These are phyloP conservation scores for Vaccinium vitisidaea DNA, from an alignment of 148 eudicot species.

Conservation along the genomic window DNA sequence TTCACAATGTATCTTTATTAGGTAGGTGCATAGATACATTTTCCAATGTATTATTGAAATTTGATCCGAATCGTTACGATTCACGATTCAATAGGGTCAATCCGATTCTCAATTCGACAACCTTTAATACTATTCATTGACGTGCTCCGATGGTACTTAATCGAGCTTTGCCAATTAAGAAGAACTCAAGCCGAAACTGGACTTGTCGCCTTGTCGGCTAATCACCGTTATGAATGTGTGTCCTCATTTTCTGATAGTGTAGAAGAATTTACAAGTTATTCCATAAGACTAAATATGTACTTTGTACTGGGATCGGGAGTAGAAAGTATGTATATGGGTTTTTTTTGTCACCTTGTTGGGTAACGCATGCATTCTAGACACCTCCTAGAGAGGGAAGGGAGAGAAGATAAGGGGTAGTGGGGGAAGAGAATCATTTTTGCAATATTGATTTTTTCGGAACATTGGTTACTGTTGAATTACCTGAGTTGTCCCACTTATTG, in stretches of 20 bases:
- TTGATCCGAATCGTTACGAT: no score
- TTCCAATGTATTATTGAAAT: no score
- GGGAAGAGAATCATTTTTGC: neutral
- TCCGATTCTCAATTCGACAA: no score
- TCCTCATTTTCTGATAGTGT: neutral
- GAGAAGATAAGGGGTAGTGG: neutral
- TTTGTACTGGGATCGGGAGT: neutral
- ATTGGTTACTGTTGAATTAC: neutral
- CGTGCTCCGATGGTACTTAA: neutral
- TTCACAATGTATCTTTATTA: no score
- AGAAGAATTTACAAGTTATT: neutral
- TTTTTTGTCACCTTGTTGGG: neutral
- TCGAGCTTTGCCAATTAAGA: neutral
- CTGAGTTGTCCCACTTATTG: neutral
- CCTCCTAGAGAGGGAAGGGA: neutral
- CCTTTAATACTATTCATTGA: neutral
- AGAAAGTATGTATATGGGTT: neutral
- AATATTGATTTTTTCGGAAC: neutral
- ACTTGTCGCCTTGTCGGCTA: neutral
- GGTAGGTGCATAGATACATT: no score
- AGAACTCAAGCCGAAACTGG: neutral
- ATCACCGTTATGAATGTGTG: neutral
- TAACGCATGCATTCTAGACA: neutral
- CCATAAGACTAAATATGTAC: neutral
- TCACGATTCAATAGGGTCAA: no score